Conservation (phyloP, 768 basidiomycete species). For the Rhodotorula graminis region DNA sequence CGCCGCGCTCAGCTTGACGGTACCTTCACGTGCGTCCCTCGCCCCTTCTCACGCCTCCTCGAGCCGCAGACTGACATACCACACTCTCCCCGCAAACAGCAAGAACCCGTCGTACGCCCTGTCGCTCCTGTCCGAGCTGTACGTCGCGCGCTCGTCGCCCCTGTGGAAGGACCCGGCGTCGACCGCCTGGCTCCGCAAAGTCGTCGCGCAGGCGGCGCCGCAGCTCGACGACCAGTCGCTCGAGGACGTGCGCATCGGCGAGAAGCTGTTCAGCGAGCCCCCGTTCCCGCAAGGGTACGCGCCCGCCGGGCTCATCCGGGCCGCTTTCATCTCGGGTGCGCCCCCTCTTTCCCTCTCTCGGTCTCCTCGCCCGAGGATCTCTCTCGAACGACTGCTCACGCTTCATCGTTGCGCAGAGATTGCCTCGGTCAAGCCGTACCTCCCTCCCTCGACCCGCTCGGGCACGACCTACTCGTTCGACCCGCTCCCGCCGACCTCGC, state of each 20-base stretch:
- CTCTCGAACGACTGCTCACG: background rate
- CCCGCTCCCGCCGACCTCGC: constrained; percentile 69
- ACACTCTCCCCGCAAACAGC: background rate
- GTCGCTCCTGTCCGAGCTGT: constrained; percentile 81
- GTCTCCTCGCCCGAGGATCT: background rate
- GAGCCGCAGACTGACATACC: too few relatives aligned
- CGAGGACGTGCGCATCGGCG: constrained; percentile 18
- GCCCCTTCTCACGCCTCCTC: background rate
- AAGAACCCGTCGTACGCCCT: constrained; percentile 46
- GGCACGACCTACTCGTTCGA: constrained; percentile 69
- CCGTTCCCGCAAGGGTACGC: constrained; percentile 21
- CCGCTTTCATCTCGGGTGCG: constrained; percentile 34
- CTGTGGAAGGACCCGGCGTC: constrained; percentile 74
- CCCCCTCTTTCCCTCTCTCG: background rate
- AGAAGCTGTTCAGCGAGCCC: constrained; percentile 15
- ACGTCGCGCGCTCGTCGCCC: constrained; percentile 67
- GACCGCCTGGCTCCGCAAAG: constrained; percentile 65
- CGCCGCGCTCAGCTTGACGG: constrained; percentile 31
- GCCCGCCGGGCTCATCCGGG: constrained; percentile 34
- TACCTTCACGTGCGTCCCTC: constrained; percentile 11
- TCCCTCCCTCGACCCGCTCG: constrained; percentile 44
- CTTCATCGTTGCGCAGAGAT: constrained; percentile 7
- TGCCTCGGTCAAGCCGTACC: constrained; percentile 33
- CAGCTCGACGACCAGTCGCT: constrained; percentile 32
- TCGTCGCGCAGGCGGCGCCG: constrained; percentile 52